phyloP scores from a whole-genome alignment of 306 rosid genomes.

The Prosopis cineraria region DNA sequence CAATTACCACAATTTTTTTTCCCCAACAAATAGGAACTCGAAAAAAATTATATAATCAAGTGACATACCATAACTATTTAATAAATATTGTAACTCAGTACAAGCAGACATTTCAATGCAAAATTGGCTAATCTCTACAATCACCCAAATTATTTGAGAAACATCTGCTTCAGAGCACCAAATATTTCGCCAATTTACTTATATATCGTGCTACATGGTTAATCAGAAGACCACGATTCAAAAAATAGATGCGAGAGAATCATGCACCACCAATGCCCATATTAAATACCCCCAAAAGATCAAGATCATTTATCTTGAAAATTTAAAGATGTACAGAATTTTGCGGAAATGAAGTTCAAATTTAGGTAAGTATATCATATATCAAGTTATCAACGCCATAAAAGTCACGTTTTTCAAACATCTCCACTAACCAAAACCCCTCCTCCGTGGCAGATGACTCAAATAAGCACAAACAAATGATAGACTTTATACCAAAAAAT shows the following conservation, averaged over 20 bases:
- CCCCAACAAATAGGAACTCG: background rate
- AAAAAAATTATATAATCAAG: background rate
- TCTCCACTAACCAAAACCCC: constrained; percentile 11
- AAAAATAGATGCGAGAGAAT: background rate
- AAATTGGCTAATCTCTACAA: background rate
- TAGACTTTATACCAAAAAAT: constrained; percentile 10
- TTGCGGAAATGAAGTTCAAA: background rate
- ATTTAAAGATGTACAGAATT: background rate
- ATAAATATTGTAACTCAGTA: background rate
- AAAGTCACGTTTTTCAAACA: constrained; percentile 29
- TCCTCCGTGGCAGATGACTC: constrained; percentile 5
- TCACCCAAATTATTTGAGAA: background rate
- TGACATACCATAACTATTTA: background rate
- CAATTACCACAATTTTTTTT: background rate
- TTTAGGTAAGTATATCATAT: background rate
- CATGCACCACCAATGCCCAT: background rate
- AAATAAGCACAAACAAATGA: constrained; percentile 16
- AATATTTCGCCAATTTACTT: background rate
- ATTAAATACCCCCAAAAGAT: background rate
- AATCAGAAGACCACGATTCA: too few species aligned
- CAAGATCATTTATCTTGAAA: background rate
- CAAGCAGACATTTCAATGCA: background rate
- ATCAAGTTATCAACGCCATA: background rate
- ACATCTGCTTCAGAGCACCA: background rate
- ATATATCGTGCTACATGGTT: background rate